Evolutionary conservation across 2,329 filamentous ascomycete genomes (phyloP), one percentile per base, ranked within the genome.

Genomic region (Diplocarpon mali): DNA sequence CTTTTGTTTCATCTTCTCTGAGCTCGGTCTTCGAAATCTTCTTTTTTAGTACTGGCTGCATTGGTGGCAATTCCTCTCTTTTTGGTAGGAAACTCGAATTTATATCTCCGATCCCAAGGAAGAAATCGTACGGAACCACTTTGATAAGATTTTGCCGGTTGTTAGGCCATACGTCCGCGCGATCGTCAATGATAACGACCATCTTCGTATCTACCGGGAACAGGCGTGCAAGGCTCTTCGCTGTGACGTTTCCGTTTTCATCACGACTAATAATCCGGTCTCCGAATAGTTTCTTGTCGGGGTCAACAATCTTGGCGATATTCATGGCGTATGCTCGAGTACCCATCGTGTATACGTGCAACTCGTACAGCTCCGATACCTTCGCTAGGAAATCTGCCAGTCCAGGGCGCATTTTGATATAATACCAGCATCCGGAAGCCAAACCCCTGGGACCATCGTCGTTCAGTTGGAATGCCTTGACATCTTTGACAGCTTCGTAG

Each of bases 291-390:
- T 83, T 89, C 52, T 82, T 78, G 29, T 90, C 80, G 0, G 90
- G 90, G 59, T 98, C 92, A 50, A 98, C 85, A 51, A 98, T 90
- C 55, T 84, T 83, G 31, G 88, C 88, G 56, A 98, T 93, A 49
- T 86, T 83, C 55, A 89, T 74, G 9, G 92, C 92, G 61, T 98
- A 98, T n/a, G 90, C 86, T 52, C 92, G 78, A 16, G 92, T 98
- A 45, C 90, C 92, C 92, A 98, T 98, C 35, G 92, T 98, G 69
- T 98, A 98, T 51, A 98, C 90, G 63, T 98, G 92, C 59, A 96
- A 71, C 67, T 98, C 92, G 66, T 92, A 98, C 57, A 92, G 69
- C 58, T 80, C 74, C 1, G 87, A 78, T 38, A 95, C 74, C 42
- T 78, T 76, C 47, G 84, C 71, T 39, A 98, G 71, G 60, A 98